Evolutionary conservation across 2,329 filamentous ascomycete species (phyloP), one percentile per base, ranked within the genome.

Genomic region (Tolypocladium endophyticum): DNA sequence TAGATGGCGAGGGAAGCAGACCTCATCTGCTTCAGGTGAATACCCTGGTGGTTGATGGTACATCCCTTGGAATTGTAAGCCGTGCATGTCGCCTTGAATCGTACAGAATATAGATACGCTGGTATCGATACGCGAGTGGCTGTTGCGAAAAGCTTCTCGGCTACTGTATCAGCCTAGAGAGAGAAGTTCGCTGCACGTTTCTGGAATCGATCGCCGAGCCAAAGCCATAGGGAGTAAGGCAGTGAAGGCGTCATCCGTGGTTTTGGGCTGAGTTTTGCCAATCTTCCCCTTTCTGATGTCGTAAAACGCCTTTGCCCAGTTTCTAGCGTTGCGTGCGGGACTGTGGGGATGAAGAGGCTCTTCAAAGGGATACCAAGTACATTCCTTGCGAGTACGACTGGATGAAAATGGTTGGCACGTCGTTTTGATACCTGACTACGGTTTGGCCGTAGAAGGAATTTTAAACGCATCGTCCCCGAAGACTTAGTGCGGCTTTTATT

Each of bases 11-110:
- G 86, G 75, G 93, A 92, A 63, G 83, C 79, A 11, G 25, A 50
- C 16, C 45, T 18, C 45, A 50, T 50, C 25, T 30, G 25, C 25
- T 30, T 18, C 16, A 25, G 23, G 16, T 47, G 23, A 14, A 47
- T 47, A 1, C 43, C 43, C 12, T 47, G 43, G 23, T 47, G 28
- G 23, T 47, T 47, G 43, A 47, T 28, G 23, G 43, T 47, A 23
- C 23, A 23, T 2, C 1, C 43, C n/a, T 47, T 23, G 2, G 43
- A 47, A 23, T 25, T 28, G 83, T 82, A 84, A 86, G 56, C 91
- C 90, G 65, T 92, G 87, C n/a, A 87, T 90, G 73, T 94, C 90
- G 61, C 90, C 90, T 4, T 59, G 88, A 85, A 66, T 83, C 76
- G 63, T 80, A 82, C 61, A 90, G 73, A 65, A 90, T 90, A 66